These are phyloP conservation scores for Coemansia erecta DNA, from an alignment of 192 early-diverging fungal genomes.

Conservation along the genomic window DNA sequence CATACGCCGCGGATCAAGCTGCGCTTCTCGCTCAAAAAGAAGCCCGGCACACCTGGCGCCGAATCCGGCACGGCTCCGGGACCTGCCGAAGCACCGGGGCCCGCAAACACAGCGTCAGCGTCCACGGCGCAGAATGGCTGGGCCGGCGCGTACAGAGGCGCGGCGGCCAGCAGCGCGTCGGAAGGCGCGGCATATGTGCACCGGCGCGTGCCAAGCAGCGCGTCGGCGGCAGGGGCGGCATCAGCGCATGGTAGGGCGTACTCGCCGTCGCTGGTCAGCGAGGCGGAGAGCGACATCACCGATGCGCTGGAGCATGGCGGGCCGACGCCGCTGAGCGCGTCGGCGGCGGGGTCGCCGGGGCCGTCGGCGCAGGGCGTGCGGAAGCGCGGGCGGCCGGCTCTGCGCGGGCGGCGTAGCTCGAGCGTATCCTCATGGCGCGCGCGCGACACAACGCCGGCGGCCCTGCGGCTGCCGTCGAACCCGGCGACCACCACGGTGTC, in stretches of 20 bases:
- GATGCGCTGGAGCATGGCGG: conserved; percentile 22
- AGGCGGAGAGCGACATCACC: conserved; percentile 24
- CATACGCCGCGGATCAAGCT: conserved; percentile 39
- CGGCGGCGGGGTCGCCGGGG: conserved; percentile 36
- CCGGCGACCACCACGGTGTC: conserved; percentile 34
- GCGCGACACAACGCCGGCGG: background rate
- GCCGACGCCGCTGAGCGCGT: conserved; percentile 5
- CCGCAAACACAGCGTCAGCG: background rate
- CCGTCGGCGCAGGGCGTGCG: conserved; percentile 16
- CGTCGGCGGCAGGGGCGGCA: no score
- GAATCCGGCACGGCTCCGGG: no score
- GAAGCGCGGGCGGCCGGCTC: conserved; percentile 39
- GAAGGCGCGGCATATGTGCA: conserved; percentile 15
- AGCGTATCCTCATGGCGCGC: conserved; percentile 8
- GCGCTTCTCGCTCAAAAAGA: conserved; percentile 34
- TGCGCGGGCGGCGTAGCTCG: conserved; percentile 26
- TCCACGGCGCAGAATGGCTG: no score
- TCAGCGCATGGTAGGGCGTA: conserved; percentile 5
- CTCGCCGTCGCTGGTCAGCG: conserved; percentile 28
- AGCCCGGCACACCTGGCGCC: background rate
- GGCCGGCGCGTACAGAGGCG: conserved; percentile 9
- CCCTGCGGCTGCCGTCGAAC: conserved; percentile 12
- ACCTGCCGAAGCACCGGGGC: no score
- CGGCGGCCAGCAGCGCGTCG: conserved; percentile 15
- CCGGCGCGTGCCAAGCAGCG: background rate